Percentiles rank a stretch among this genome's conserved stretches.
These are phyloP conservation scores for Cercospora citrullina DNA, from an alignment of 2,329 filamentous ascomycete genomes.

Conservation along the genomic window DNA sequence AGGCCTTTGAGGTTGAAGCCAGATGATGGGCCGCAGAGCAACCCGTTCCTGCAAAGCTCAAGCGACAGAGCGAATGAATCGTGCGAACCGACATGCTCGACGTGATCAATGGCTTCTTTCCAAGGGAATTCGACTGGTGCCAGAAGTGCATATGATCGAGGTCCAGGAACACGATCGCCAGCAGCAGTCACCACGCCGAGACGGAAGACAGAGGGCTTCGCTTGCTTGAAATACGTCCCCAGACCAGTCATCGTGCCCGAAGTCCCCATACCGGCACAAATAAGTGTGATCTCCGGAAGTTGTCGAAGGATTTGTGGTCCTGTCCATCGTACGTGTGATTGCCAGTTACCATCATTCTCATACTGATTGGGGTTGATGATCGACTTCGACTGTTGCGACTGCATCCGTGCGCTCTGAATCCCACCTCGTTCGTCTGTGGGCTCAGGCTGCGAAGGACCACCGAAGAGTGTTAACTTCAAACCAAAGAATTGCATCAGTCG, in stretches of 20 bases:
- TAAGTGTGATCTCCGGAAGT: conserved; percentile 71
- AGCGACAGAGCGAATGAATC: conserved; percentile 58
- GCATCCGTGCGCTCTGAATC: conserved; percentile 50
- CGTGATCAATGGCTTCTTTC: conserved; percentile 55
- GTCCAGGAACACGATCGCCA: conserved; percentile 60
- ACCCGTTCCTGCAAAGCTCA: conserved; percentile 56
- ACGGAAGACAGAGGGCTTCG: conserved; percentile 44
- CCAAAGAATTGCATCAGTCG: conserved; percentile 62
- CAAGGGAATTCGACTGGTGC: conserved; percentile 59
- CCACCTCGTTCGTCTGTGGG: conserved; percentile 56
- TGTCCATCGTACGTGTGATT: conserved; percentile 74
- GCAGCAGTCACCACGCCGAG: conserved; percentile 56
- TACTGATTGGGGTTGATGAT: conserved; percentile 72
- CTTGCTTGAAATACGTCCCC: conserved; percentile 53
- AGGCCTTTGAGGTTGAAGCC: conserved; percentile 59
- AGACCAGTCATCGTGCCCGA: conserved; percentile 91
- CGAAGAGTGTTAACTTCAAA: conserved; percentile 56
- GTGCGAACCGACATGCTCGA: conserved; percentile 58
- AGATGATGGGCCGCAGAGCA: conserved; percentile 62
- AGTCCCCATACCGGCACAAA: conserved; percentile 86
- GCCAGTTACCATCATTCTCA: conserved; percentile 82
- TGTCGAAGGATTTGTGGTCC: conserved; percentile 84
- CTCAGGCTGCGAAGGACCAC: conserved; percentile 60
- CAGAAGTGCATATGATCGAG: conserved; percentile 55
- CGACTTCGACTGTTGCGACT: conserved; percentile 46